Conservation (phyloP, 2,329 filamentous ascomycete genomes). For the Talaromyces albobiverticillius region DNA sequence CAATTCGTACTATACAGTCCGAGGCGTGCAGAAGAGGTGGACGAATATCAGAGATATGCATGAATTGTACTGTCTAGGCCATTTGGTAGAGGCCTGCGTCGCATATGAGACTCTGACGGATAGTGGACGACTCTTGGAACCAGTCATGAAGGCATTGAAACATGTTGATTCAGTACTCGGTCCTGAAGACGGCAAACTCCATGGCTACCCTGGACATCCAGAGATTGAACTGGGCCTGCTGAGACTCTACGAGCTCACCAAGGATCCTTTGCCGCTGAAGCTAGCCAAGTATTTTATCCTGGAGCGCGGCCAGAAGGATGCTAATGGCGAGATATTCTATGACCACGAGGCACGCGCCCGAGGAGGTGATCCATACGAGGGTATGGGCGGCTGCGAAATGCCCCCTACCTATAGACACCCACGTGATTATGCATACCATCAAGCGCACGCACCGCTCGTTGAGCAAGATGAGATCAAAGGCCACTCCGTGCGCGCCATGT, state of each 20-base stretch:
- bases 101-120: slow-evolving; percentile 54
- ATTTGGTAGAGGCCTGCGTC: slow-evolving; percentile 60
- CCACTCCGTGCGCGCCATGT: slow-evolving; percentile 60
- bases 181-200: slow-evolving; percentile 46
- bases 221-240: slow-evolving; percentile 53
- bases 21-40: slow-evolving; percentile 55
- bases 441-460: slow-evolving; percentile 55
- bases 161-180: slow-evolving; percentile 55
- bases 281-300: slow-evolving; percentile 57
- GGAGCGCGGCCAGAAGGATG: slow-evolving; percentile 52
- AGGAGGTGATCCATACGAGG: slow-evolving; percentile 41
- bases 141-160: slow-evolving; percentile 55
- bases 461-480: slow-evolving; percentile 57
- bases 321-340: slow-evolving; percentile 52
- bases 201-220: slow-evolving; percentile 61
- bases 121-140: slow-evolving; percentile 51
- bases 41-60: slow-evolving; percentile 61
- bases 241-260: slow-evolving; percentile 43
- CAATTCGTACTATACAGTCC: slow-evolving; percentile 62
- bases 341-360: slow-evolving; percentile 53
- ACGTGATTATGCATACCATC: slow-evolving; percentile 50
- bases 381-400: slow-evolving; percentile 45
- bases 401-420: slow-evolving; percentile 38
- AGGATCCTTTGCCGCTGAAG: slow-evolving; percentile 37
- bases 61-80: slow-evolving; percentile 55